phyloP scores from a whole-genome alignment of 306 rosid genomes.

The Oxytropis ochrocephala region DNA sequence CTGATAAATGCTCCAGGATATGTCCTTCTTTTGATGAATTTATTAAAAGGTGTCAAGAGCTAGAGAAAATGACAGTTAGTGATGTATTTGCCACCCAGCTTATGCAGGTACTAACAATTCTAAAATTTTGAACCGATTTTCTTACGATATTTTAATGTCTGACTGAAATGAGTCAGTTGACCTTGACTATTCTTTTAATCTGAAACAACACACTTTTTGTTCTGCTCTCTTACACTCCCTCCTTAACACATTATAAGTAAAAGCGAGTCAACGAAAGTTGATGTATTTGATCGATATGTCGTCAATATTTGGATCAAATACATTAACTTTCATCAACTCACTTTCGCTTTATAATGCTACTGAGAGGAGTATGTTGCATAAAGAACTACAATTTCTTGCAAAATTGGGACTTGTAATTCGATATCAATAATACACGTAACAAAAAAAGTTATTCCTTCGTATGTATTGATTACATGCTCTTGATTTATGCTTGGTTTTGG shows the following conservation, averaged over 20 bases:
- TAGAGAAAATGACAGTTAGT: conserved; percentile 77
- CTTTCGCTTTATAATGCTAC: no score
- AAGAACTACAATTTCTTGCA: neutral
- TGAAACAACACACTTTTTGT: neutral
- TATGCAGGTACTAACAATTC: conserved; percentile 66
- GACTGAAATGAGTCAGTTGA: neutral
- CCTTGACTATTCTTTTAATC: neutral
- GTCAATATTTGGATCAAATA: no score
- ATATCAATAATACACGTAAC: neutral
- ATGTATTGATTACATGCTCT: neutral
- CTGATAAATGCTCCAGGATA: conserved; percentile 22
- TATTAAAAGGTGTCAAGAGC: conserved; percentile 64
- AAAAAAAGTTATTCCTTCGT: neutral
- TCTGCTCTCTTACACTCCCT: no score
- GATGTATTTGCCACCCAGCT: conserved; percentile 93
- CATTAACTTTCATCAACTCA: no score
- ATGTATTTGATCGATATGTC: no score
- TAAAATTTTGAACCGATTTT: neutral
- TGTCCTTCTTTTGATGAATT: conserved; percentile 67
- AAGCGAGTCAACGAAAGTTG: no score
- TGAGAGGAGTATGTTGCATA: no score
- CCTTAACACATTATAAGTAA: no score
- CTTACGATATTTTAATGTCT: neutral
- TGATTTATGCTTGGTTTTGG: neutral
- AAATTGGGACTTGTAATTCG: conserved; percentile 8